These are phyloP conservation scores for Phytophthora chlamydospora DNA, from an alignment of 352 stramenopile genomes.

Conservation along the genomic window DNA sequence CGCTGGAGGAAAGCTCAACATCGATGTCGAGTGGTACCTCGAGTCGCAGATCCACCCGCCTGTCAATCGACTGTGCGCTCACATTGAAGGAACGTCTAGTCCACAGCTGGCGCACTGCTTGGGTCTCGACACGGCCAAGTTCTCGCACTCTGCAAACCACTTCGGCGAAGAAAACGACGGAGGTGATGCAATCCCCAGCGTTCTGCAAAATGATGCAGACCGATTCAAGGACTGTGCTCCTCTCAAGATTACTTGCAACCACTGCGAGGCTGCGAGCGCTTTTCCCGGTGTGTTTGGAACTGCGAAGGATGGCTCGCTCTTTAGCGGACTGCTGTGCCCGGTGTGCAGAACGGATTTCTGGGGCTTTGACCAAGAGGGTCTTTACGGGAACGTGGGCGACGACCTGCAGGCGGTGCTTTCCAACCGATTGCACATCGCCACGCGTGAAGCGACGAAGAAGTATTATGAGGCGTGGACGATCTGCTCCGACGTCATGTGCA, in stretches of 20 bases:
- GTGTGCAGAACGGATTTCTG: constrained; percentile 83
- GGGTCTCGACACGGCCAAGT: constrained; percentile 96
- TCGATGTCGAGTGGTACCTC: constrained; percentile 98
- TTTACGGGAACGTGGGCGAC: constrained; percentile 75
- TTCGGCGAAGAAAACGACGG: constrained; percentile 87
- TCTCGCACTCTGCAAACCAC: constrained; percentile 83
- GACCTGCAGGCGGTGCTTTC: constrained; percentile 80
- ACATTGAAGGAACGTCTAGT: constrained; percentile 97
- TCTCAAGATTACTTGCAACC: constrained; percentile 76
- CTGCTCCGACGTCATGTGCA: constrained; percentile 96
- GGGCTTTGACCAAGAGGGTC: constrained; percentile 80
- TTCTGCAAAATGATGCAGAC: constrained; percentile 87
- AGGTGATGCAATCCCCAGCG: constrained; percentile 87
- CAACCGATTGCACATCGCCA: constrained; percentile 84
- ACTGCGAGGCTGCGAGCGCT: constrained; percentile 63
- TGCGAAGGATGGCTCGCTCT: constrained; percentile 31
- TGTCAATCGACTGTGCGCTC: constrained; percentile 97
- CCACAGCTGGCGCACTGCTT: constrained; percentile 96
- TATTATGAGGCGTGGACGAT: constrained; percentile 93
- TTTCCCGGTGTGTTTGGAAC: constrained; percentile 81
- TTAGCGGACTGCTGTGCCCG: constrained; percentile 72
- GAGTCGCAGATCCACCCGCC: constrained; percentile 96
- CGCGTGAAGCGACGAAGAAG: constrained; percentile 74
- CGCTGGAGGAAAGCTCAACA: constrained; percentile 80
- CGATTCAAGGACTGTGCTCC: constrained; percentile 89